A percentile compares a stretch with the other conserved stretches of the same genome.
Evolutionary conservation across 208 protist species (phyloP).

Genomic region (Histomonas meleagridis): DNA sequence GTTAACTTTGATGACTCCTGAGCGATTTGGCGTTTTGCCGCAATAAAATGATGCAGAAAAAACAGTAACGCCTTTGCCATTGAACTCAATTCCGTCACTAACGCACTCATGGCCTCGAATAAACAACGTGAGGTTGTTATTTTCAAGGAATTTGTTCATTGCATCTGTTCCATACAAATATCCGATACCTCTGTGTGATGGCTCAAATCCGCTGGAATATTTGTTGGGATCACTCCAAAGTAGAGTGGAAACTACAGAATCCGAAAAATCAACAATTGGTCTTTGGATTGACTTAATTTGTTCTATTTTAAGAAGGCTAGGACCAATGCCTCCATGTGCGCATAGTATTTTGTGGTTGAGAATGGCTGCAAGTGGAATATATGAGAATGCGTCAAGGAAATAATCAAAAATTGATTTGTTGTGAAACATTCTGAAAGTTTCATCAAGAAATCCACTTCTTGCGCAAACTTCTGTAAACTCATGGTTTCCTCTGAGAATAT

Average conservation of each 20-base stretch:
- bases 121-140: background rate
- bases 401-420: background rate
- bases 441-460: background rate
- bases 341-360: background rate
- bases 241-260: background rate
- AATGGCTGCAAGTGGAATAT: background rate
- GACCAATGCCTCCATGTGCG: conserved; percentile 2
- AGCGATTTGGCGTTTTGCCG: background rate
- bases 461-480: background rate
- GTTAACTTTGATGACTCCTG: background rate
- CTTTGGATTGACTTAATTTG: background rate
- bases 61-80: background rate
- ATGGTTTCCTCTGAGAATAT: background rate
- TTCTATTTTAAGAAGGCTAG: background rate
- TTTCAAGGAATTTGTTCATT: background rate
- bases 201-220: background rate
- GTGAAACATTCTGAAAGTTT: background rate
- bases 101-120: background rate
- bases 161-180: background rate
- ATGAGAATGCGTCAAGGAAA: background rate
- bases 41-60: conserved; percentile 19
- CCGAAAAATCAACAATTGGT: background rate
- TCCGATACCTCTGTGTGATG: background rate
- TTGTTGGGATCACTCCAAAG: background rate
- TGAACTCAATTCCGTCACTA: background rate